Percentiles rank a stretch among this genome's conserved stretches.
Evolutionary conservation across 1,139 yeast genomes (phyloP).

Genomic region (Yamadazyma diospyri): DNA sequence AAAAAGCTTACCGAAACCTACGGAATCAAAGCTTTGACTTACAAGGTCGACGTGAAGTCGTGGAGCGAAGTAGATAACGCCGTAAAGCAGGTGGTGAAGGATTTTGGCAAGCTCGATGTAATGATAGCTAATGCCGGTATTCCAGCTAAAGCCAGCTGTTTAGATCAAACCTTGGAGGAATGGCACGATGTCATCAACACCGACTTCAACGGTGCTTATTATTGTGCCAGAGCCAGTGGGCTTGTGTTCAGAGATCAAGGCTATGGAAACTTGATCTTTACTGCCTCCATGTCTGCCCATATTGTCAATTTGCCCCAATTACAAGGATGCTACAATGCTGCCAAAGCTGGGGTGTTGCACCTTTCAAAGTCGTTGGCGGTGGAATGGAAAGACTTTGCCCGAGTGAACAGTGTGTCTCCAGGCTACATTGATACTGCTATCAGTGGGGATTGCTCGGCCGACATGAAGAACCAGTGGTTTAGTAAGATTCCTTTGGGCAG

Average conservation of each 20-base stretch:
- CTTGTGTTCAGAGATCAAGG: conserved; percentile 46
- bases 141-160: conserved; percentile 23
- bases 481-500: conserved; percentile 34
- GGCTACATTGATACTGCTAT: conserved; percentile 55
- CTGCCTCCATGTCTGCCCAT: conserved; percentile 61
- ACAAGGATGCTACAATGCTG: conserved; percentile 54
- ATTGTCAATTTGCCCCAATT: conserved; percentile 52
- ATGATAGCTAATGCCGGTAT: conserved; percentile 20
- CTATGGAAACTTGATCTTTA: conserved; percentile 53
- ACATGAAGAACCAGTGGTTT: conserved; percentile 33
- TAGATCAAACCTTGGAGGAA: conserved; percentile 33
- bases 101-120: conserved; percentile 17
- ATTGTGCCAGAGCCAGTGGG: conserved; percentile 56
- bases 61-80: conserved; percentile 50
- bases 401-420: conserved; percentile 55
- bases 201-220: conserved; percentile 59
- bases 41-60: conserved; percentile 62
- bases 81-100: conserved; percentile 13
- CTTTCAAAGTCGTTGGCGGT: conserved; percentile 52
- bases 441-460: conserved; percentile 42
- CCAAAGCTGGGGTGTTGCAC: conserved; percentile 55
- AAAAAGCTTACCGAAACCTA: conserved; percentile 50
- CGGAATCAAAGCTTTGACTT: conserved; percentile 61
- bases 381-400: conserved; percentile 51
- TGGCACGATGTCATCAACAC: conserved; percentile 56